Conservation (phyloP, 345 rosid genomes). For the Syzygium grande region DNA sequence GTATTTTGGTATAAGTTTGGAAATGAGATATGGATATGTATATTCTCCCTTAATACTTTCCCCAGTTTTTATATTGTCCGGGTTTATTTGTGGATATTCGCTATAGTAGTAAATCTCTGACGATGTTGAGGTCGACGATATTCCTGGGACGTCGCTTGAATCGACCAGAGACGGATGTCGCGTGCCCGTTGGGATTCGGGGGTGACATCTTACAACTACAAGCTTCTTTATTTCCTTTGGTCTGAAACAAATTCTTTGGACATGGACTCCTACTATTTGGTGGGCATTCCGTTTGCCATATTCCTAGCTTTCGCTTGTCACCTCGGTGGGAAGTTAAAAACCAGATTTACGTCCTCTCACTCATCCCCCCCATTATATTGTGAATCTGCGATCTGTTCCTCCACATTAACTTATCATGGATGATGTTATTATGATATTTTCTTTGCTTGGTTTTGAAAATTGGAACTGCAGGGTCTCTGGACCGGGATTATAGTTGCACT, state of each 20-base stretch:
- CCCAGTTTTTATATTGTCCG: no score
- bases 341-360: background rate
- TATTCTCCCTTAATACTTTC: no score
- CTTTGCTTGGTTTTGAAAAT: background rate
- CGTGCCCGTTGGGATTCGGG: no score
- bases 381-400: background rate
- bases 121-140: no score
- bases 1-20: no score
- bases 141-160: no score
- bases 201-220: no score
- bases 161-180: no score
- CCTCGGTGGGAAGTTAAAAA: constrained; percentile 1
- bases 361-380: no score
- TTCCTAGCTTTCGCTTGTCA: constrained; percentile 18
- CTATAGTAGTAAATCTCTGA: no score
- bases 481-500: constrained; percentile 10
- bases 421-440: background rate
- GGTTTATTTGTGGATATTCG: no score
- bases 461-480: constrained; percentile 11
- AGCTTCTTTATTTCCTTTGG: background rate
- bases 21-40: no score
- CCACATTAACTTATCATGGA: background rate
- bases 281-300: constrained; percentile 15
- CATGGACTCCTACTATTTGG: constrained; percentile 8
- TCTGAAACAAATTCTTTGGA: background rate